These are phyloP conservation scores for Pugionium dolabratum DNA, from an alignment of 345 rosid species.

Conservation along the genomic window DNA sequence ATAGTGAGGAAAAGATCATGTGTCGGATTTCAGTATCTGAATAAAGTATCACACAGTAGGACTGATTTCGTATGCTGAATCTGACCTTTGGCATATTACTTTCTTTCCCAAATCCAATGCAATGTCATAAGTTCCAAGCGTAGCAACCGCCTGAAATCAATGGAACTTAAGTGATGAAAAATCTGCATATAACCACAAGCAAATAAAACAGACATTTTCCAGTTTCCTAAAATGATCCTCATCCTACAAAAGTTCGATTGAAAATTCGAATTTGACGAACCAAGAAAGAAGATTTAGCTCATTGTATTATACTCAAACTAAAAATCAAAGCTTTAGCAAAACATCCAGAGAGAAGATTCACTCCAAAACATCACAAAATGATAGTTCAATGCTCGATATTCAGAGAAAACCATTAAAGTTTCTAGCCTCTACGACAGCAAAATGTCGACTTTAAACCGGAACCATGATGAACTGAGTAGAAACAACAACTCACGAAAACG, in stretches of 20 bases:
- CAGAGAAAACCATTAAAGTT: too few species aligned
- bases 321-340: conserved; percentile 15
- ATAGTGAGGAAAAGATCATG: conserved; percentile 6
- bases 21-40: neutral
- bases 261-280: neutral
- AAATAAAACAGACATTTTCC: neutral
- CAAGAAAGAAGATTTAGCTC: neutral
- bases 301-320: neutral
- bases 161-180: neutral
- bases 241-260: neutral
- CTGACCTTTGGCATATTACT: conserved; percentile 85
- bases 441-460: neutral
- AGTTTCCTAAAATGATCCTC: neutral
- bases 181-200: neutral
- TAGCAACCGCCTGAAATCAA: conserved; percentile 65
- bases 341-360: too few species aligned
- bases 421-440: neutral
- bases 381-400: too few species aligned
- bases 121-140: conserved; percentile 88
- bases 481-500: conserved; percentile 56
- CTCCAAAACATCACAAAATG: too few species aligned
- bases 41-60: neutral
- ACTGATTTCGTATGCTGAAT: neutral
- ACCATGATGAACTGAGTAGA: neutral
- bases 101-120: conserved; percentile 90